Conservation (phyloP, 768 basidiomycete species). For the Phlegmacium glaucopus region DNA sequence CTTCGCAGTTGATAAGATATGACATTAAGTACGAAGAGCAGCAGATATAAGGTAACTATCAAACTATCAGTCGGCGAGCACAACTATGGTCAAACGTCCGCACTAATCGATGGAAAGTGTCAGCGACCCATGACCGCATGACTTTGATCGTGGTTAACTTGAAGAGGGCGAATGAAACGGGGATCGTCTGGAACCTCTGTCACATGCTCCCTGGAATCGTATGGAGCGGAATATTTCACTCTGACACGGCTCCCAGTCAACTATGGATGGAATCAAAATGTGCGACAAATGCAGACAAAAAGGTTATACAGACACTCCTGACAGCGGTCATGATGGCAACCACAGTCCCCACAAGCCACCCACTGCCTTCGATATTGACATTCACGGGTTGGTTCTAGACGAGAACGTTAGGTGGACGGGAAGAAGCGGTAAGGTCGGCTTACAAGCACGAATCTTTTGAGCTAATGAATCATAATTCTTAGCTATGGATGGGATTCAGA, state of each 20-base stretch:
- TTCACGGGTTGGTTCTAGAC: conserved; percentile 14
- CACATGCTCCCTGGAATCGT: too few species aligned
- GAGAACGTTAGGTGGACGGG: background rate
- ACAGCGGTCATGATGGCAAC: conserved; percentile 1
- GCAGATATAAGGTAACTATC: too few species aligned
- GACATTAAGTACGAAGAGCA: too few species aligned
- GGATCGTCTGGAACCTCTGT: too few species aligned
- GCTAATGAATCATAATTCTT: background rate
- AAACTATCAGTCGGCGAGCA: too few species aligned
- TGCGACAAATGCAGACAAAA: background rate
- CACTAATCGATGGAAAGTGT: too few species aligned
- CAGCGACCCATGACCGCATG: too few species aligned
- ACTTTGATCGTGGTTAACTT: too few species aligned
- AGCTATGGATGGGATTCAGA: background rate
- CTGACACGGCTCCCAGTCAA: background rate
- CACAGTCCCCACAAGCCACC: conserved; percentile 16
- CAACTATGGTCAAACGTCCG: too few species aligned
- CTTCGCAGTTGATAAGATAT: too few species aligned
- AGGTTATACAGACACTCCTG: background rate
- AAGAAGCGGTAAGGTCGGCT: background rate
- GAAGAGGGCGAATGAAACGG: too few species aligned
- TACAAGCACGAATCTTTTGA: background rate
- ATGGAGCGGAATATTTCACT: background rate
- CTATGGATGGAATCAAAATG: background rate
- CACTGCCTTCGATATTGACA: conserved; percentile 14